phyloP scores from a whole-genome alignment of 129 eudicot genomes.

The Tagetes patula region DNA sequence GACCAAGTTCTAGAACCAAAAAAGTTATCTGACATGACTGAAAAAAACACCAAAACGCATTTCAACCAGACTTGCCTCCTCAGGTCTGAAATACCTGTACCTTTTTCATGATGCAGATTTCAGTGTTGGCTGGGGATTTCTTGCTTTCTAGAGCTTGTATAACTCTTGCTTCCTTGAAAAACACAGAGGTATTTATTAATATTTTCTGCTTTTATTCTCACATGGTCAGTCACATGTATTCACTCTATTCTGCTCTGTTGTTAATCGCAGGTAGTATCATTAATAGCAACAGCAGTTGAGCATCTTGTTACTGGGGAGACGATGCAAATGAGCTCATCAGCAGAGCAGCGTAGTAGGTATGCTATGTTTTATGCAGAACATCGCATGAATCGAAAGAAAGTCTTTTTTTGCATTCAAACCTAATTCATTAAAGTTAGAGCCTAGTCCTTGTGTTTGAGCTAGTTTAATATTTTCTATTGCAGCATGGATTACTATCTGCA shows the following conservation, averaged over 20 bases:
- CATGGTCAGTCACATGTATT: too few species aligned
- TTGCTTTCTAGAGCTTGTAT: constrained; percentile 92
- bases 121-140: constrained; percentile 94
- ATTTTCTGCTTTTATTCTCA: background rate
- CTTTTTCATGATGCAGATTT: constrained; percentile 47
- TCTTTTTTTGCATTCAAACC: too few species aligned
- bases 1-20: background rate
- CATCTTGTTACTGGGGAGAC: constrained; percentile 98
- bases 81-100: too few species aligned
- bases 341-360: constrained; percentile 77
- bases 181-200: constrained; percentile 66
- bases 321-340: constrained; percentile 84
- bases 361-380: constrained; percentile 11
- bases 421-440: too few species aligned
- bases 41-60: background rate
- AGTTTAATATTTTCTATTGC: constrained; percentile 6
- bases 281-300: constrained; percentile 74
- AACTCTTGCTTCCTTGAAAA: constrained; percentile 76
- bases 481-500: constrained; percentile 93
- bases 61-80: too few species aligned
- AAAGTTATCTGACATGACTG: background rate
- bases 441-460: background rate
- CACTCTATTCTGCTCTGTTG: background rate
- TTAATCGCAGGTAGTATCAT: constrained; percentile 66
- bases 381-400: too few species aligned